Percentiles rank a stretch among this genome's conserved stretches.
Conservation (phyloP, 2,329 filamentous ascomycete species). For the Blastomyces parvus region DNA sequence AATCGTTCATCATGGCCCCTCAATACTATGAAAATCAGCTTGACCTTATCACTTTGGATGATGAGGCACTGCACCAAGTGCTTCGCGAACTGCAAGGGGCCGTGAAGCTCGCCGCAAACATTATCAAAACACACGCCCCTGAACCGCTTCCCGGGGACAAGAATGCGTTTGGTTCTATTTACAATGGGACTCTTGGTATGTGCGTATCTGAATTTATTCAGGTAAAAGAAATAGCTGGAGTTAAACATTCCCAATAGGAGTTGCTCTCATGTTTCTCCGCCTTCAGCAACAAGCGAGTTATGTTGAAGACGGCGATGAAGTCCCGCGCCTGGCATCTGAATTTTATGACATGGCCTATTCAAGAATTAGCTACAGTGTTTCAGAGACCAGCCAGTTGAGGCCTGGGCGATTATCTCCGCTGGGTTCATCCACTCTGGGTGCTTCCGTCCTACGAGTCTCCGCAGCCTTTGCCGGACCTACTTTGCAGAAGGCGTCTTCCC, state of each 20-base stretch:
- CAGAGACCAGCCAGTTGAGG: conserved; percentile 7
- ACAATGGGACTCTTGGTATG: conserved; percentile 27
- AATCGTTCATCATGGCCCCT: conserved; percentile 8
- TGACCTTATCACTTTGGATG: conserved; percentile 17
- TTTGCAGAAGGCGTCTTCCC: conserved; percentile 10
- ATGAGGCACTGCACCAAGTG: conserved; percentile 14
- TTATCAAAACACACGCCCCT: conserved; percentile 21
- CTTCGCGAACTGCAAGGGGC: conserved; percentile 25
- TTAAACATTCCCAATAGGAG: conserved; percentile 20
- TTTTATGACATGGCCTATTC: conserved; percentile 23
- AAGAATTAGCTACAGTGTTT: conserved; percentile 18
- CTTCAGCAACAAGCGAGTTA: conserved; percentile 28
- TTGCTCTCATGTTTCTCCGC: conserved; percentile 31
- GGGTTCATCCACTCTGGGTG: conserved; percentile 25
- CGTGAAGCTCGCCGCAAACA: conserved; percentile 21
- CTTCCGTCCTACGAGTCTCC: conserved; percentile 24
- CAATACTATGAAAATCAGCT: conserved; percentile 25
- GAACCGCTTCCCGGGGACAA: conserved; percentile 19
- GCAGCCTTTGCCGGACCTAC: conserved; percentile 10
- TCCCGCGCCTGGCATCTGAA: conserved; percentile 16
- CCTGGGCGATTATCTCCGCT: conserved; percentile 25
- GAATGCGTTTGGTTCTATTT: conserved; percentile 23
- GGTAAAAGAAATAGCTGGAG: neutral
- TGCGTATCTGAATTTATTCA: neutral
- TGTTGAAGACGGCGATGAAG: conserved; percentile 14